Evolutionary conservation across 2,329 filamentous ascomycete genomes (phyloP), one percentile per base, ranked within the genome.

Genomic region (Dactylella cylindrospora): DNA sequence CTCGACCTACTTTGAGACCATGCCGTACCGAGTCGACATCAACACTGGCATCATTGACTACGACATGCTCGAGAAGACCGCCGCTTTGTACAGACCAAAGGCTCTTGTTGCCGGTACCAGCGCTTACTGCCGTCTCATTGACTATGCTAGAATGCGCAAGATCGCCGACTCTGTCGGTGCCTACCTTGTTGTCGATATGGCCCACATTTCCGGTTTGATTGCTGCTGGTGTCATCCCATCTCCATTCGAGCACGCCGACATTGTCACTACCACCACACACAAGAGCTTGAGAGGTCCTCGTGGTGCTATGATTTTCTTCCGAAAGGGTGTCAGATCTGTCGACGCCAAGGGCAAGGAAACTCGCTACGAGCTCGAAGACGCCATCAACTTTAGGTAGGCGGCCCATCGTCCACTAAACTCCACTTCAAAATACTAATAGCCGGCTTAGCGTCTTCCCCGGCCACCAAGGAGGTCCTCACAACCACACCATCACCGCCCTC

Each of bases 261-360:
- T 98, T 55, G 93, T 98, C 70, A 98, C 93, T 66, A 98, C 93
- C 66, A 98, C 93, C 65, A 98, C 93, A 39, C 93, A 98, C 84
- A 98, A 98, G 82, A 96, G 90, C 52, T 86, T 98, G 69, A 90
- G 93, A 76, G 93, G 93, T 61, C 93, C 93, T 61, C 89, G 93
- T 74, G 93, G 93, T 72, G 93, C 93, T 73, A 98, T 98, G 93
- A 98, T 98, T 78, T 98, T 98, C 83, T 98, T 90, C 84, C 88
- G 93, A 76, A 96, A 95, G 80, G 93, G 93, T 66, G 85, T 96
- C 65, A 87, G 91, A 71, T 89, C 86, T 71, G 86, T 86, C 50
- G 88, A 97, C 73, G 78, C 86, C 76, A 96, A 96, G 82, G 90
- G 90, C 71, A 91, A 95, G 77, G 82, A 91, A 79, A 85, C 80